Conservation (phyloP, 129 eudicot species). For the Flaveria sonorensis region DNA sequence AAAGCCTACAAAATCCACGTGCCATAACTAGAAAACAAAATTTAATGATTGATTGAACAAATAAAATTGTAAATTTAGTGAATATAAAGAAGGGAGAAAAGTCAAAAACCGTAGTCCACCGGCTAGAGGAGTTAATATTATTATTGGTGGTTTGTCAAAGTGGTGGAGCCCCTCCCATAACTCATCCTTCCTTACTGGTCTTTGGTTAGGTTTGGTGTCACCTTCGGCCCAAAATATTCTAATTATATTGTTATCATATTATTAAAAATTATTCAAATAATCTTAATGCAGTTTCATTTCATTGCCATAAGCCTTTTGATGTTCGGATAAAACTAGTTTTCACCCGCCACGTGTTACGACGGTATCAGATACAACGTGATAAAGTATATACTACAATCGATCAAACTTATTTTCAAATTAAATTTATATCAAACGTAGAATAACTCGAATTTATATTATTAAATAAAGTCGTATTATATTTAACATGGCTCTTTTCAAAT, state of each 20-base stretch:
- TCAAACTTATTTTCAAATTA: too few species aligned
- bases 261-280: neutral
- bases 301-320: neutral
- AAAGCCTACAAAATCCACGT: too few species aligned
- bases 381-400: too few species aligned
- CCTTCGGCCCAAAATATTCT: slow-evolving; percentile 22
- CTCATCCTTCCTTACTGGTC: slow-evolving; percentile 34
- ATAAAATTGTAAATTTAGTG: neutral
- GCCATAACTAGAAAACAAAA: neutral
- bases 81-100: slow-evolving; percentile 9
- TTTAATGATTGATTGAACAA: neutral
- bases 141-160: slow-evolving; percentile 33
- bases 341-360: too few species aligned
- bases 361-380: too few species aligned
- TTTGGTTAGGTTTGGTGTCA: slow-evolving; percentile 43
- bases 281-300: neutral
- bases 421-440: too few species aligned
- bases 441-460: too few species aligned
- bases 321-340: too few species aligned
- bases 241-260: neutral
- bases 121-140: neutral
- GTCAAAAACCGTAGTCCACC: slow-evolving; percentile 21
- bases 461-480: too few species aligned
- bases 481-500: too few species aligned
- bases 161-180: slow-evolving; percentile 35